Conservation (phyloP, 371 early-diverging fungal genomes). For the Lichtheimia ornata region DNA sequence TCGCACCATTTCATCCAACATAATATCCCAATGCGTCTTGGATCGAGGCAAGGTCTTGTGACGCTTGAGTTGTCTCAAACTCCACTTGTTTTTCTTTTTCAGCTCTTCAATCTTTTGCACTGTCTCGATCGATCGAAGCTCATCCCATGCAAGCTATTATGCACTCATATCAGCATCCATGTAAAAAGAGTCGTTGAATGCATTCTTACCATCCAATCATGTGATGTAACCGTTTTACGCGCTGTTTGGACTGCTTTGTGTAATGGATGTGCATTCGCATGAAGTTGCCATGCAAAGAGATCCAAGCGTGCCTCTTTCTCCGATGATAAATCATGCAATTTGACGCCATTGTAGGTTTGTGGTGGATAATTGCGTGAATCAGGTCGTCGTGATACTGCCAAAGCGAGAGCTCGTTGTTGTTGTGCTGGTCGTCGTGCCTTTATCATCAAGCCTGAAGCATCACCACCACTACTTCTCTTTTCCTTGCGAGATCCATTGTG, state of each 20-base stretch:
- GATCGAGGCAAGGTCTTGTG: conserved; percentile 70
- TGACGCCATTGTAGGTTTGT: conserved; percentile 47
- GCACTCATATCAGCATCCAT: neutral
- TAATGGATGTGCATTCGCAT: conserved; percentile 71
- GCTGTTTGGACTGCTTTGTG: conserved; percentile 66
- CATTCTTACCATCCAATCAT: conserved; percentile 75
- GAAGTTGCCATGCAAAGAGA: conserved; percentile 74
- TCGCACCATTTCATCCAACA: conserved; percentile 85
- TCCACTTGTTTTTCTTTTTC: conserved; percentile 79
- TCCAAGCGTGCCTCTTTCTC: conserved; percentile 46
- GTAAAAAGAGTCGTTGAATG: conserved; percentile 17
- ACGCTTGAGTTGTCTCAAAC: conserved; percentile 77
- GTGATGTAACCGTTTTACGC: conserved; percentile 70
- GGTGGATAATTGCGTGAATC: conserved; percentile 34
- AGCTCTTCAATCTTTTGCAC: conserved; percentile 78
- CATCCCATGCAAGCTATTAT: conserved; percentile 76
- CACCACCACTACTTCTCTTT: neutral
- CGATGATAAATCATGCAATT: conserved; percentile 32
- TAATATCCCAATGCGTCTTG: conserved; percentile 86
- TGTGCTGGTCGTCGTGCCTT: conserved; percentile 5
- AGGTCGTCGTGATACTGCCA: conserved; percentile 16
- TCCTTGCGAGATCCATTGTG: conserved; percentile 11
- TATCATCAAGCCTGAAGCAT: neutral
- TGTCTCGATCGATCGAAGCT: conserved; percentile 72
- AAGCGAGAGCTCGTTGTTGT: conserved; percentile 22